Conservation (phyloP, 306 rosid species). For the Potentilla sterilis region DNA sequence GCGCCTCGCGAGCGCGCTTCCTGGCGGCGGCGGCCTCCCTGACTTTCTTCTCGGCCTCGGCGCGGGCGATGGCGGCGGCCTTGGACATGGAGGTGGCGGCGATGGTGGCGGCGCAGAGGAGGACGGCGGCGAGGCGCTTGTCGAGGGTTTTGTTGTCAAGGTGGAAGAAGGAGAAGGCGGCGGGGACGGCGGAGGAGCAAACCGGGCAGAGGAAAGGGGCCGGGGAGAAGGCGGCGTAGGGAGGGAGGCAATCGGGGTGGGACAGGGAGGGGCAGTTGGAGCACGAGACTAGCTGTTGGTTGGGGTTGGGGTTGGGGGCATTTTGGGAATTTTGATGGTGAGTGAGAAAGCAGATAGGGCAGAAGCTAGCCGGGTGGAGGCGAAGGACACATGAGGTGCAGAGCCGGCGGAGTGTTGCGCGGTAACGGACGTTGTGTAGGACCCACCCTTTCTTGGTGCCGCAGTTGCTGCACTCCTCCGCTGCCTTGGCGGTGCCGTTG, state of each 20-base stretch:
- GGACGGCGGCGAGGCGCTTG: slow-evolving; percentile 29
- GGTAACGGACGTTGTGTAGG: slow-evolving; percentile 51
- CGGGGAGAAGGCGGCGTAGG: slow-evolving; percentile 28
- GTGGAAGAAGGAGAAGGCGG: slow-evolving; percentile 49
- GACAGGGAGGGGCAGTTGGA: slow-evolving; percentile 33
- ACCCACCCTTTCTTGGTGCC: slow-evolving; percentile 37
- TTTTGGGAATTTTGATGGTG: background rate
- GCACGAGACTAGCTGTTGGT: too few species aligned
- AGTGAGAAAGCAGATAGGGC: slow-evolving; percentile 67
- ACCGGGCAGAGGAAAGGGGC: slow-evolving; percentile 52
- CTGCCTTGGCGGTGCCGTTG: background rate
- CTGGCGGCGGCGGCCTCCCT: slow-evolving; percentile 52
- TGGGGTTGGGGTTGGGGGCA: too few species aligned
- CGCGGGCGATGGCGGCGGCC: slow-evolving; percentile 28
- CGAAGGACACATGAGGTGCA: slow-evolving; percentile 89
- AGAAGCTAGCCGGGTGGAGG: slow-evolving; percentile 62
- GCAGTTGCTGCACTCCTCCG: slow-evolving; percentile 54
- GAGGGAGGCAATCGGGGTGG: slow-evolving; percentile 60
- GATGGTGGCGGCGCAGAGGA: slow-evolving; percentile 67
- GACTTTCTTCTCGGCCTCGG: slow-evolving; percentile 49
- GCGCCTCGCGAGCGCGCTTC: slow-evolving; percentile 61
- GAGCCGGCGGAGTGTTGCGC: slow-evolving; percentile 49
- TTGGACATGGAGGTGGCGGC: slow-evolving; percentile 44
- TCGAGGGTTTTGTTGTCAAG: slow-evolving; percentile 33
- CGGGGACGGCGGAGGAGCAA: slow-evolving; percentile 43